These are phyloP conservation scores for Globisporangium orthogonon DNA, from an alignment of 352 stramenopile species.

Conservation along the genomic window DNA sequence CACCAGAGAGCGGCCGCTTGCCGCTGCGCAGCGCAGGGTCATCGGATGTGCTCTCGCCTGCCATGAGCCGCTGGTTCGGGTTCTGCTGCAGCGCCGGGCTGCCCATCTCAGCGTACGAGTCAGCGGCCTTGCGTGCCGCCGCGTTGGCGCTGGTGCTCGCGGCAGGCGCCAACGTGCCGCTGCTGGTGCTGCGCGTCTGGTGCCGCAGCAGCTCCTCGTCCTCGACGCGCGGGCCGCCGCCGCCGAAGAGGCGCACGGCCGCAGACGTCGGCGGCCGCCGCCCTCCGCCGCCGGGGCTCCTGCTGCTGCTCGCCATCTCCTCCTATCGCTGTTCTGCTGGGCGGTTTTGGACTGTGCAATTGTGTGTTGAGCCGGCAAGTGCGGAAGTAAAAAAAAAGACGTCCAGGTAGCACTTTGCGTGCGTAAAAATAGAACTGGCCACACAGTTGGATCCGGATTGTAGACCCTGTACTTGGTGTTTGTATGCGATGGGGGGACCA, in stretches of 20 bases:
- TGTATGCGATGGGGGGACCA: too few relatives aligned
- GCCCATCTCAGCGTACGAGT: conserved; percentile 25
- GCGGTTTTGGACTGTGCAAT: not conserved
- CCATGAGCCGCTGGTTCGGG: conserved; percentile 13
- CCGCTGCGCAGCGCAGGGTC: conserved; percentile 6
- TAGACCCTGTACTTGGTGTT: too few relatives aligned
- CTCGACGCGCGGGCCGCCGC: conserved; percentile 41
- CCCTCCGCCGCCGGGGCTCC: too few relatives aligned
- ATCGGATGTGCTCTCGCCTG: conserved; percentile 8
- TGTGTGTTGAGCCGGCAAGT: too few relatives aligned
- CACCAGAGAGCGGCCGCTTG: conserved; percentile 16
- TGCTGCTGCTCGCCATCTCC: conserved; percentile 1
- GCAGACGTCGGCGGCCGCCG: conserved; percentile 11
- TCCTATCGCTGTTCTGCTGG: not conserved
- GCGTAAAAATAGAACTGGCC: too few relatives aligned
- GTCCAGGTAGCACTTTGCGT: too few relatives aligned
- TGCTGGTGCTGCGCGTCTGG: conserved; percentile 20
- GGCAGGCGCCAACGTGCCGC: not conserved
- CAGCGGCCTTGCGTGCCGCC: conserved; percentile 16
- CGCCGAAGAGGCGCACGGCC: conserved; percentile 35
- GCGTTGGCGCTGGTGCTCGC: conserved; percentile 4
- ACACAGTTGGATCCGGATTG: too few relatives aligned
- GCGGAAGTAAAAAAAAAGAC: too few relatives aligned
- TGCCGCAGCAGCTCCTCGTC: conserved; percentile 37
- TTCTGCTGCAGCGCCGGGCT: conserved; percentile 17